Base-by-base conservation (phyloP, 148 eudicot genomes). In the Nepenthes mirabilis region DNA sequence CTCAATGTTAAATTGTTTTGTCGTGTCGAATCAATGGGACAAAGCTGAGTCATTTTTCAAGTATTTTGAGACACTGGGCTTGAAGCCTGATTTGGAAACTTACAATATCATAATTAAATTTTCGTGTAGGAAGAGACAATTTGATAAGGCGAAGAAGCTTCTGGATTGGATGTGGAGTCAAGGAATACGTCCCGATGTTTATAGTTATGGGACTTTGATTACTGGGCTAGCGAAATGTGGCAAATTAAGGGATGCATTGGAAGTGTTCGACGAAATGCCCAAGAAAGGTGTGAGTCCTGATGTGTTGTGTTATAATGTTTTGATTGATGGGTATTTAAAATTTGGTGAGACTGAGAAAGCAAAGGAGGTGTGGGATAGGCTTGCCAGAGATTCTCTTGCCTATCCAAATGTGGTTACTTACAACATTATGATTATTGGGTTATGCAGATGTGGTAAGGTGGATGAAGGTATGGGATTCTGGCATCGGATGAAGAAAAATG, bases 261-360 rank as follows among this genome's bases (percentile, higher is more conserved):
- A 76, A 64, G 69, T 91, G 87, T 85, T 91, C 43, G 93, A 85
- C 51, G 95, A 81, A 78, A 91, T 91, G 97, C 55, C 52, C 67
- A 82, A 79, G 36, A 72, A 83, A 78, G 86, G 80, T 8, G 67
- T 87, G 33, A 43, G 9, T 14, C 83, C 93, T 11, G 87, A 91
- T 73, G 87, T 83, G 14, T 63, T 65, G 68, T 81, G 97, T 75
- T 87, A 81, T 56, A 83, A 91, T 67, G 71, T 83, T 62, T 69
- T 91, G 68, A 81, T 87, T 60, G 87, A 91, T 72, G 95, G 95
- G 70, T 83, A 78, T 72, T 68, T 87, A n/a, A 84, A 65, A 70
- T n/a, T 37, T 34, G 79, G 86, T 0, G 75, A 79, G 71, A 65
- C 55, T 49, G 62, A 33, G n/a, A 73, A 67, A 13, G 91, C 82